Base-by-base conservation (phyloP, 139 green algal species). In the Ettlia oleoabundans region DNA sequence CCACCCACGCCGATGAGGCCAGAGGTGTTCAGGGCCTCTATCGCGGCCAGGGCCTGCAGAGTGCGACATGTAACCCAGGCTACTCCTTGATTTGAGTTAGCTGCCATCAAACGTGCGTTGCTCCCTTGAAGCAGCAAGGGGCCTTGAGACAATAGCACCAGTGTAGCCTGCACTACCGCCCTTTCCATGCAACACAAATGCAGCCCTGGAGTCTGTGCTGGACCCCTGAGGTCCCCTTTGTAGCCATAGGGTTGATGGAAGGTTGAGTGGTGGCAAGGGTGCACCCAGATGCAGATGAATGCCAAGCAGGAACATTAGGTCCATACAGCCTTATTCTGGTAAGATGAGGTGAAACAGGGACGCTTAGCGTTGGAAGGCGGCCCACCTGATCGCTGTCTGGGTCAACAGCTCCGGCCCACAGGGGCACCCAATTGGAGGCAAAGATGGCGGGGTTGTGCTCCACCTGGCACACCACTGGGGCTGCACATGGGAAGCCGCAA, bases 341-440 rank as follows among this genome's bases (percentile, higher is more conserved):
- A n/a, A n/a, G n/a, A n/a, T n/a, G n/a, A n/a, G n/a, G n/a, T n/a
- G n/a, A n/a, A n/a, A n/a, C 28, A 33, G 62, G 62, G n/a, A 21
- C 13, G n/a, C 33, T 28, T 10, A 6, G 21, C 65, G 21, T 41
- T 26, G 65, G 24, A 19, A 41, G n/a, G 33, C n/a, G n/a, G n/a
- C 76, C 0, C 30, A 53, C 77, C 77, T 82, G 35, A 15, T 24
- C 26, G 66, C 78, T 83, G 47, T 37, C 66, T 2, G 78, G 24
- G 10, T 67, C 42, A 1, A 37, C 64, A 4, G 66, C 65, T 0
- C 78, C 78, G 19, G 66, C 51, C 65, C 65, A 83, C 47, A 83
- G 52, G 1, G 78, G 78, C 3, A 77, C 63, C 76, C 75, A 81
- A 58, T 81, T 81, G 38, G 38, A 62, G 75, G 75, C 75, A 61